Conservation (phyloP, 2,329 filamentous ascomycete genomes). For the Colletotrichum liaoningense region DNA sequence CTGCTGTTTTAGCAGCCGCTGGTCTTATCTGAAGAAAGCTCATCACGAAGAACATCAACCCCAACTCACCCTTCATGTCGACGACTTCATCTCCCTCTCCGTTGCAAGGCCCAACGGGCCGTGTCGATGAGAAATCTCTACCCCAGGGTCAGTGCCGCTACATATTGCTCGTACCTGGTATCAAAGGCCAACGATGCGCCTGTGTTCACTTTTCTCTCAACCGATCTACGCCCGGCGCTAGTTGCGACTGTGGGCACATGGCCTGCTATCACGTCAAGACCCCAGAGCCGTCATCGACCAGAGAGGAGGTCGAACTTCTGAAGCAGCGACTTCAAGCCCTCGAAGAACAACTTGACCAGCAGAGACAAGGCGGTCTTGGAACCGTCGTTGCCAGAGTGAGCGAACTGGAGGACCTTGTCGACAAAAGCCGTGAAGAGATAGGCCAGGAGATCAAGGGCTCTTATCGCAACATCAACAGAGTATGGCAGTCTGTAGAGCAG, state of each 20-base stretch:
- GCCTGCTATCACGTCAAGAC: slow-evolving; percentile 68
- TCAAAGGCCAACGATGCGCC: slow-evolving; percentile 68
- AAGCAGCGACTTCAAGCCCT: slow-evolving; percentile 57
- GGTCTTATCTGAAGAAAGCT: not conserved
- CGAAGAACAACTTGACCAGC: slow-evolving; percentile 55
- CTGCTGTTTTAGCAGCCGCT: slow-evolving; percentile 17
- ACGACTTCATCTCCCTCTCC: slow-evolving; percentile 43
- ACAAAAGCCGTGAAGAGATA: slow-evolving; percentile 63
- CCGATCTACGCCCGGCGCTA: slow-evolving; percentile 62
- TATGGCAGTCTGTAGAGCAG: slow-evolving; percentile 64
- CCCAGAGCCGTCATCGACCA: slow-evolving; percentile 56
- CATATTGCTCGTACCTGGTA: slow-evolving; percentile 66
- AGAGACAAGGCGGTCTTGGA: slow-evolving; percentile 50
- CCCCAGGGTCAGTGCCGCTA: slow-evolving; percentile 70
- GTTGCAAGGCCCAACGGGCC: slow-evolving; percentile 38
- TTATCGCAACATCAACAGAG: slow-evolving; percentile 64
- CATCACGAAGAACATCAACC: not conserved
- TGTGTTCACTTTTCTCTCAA: slow-evolving; percentile 69
- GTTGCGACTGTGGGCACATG: slow-evolving; percentile 69
- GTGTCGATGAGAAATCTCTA: slow-evolving; percentile 58
- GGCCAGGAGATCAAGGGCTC: slow-evolving; percentile 64
- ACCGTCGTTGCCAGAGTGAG: slow-evolving; percentile 57
- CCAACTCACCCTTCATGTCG: slow-evolving; percentile 39
- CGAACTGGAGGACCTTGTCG: slow-evolving; percentile 65
- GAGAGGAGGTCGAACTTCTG: slow-evolving; percentile 60